These are phyloP conservation scores for Blepharisma japonicum DNA, from an alignment of 73 alveolate species.

Conservation along the genomic window DNA sequence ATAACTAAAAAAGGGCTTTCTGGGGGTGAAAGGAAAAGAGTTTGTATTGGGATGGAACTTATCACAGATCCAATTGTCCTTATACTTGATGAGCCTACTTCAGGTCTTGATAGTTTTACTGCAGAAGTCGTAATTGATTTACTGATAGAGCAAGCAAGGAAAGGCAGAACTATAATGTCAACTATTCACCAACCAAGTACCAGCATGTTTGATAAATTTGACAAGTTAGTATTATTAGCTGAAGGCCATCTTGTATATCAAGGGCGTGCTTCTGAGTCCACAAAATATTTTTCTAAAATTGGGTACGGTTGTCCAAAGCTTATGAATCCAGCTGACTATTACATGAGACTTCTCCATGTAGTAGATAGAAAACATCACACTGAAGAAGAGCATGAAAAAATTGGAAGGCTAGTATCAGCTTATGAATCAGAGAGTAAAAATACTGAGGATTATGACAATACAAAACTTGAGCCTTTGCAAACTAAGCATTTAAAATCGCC, in stretches of 20 bases:
- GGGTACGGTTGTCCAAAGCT: constrained; percentile 35
- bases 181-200: constrained; percentile 87
- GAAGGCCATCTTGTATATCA: constrained; percentile 51
- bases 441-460: not conserved
- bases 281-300: constrained; percentile 28
- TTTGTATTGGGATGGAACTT: constrained; percentile 50
- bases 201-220: constrained; percentile 65
- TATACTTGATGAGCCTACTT: constrained; percentile 56
- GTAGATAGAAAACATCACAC: not conserved
- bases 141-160: not conserved
- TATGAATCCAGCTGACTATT: constrained; percentile 46
- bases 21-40: constrained; percentile 58
- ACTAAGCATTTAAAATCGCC: not conserved
- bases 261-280: constrained; percentile 35
- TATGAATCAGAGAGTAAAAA: not conserved
- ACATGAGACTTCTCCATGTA: constrained; percentile 14
- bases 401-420: not conserved
- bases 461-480: not conserved
- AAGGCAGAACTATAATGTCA: constrained; percentile 67
- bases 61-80: constrained; percentile 48
- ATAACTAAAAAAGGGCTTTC: constrained; percentile 44
- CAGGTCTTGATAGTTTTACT: constrained; percentile 51
- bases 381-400: not conserved
- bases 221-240: constrained; percentile 55
- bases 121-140: constrained; percentile 35